Evolutionary conservation across 208 protist species (phyloP).

Genomic region (Trypanosoma boissoni): DNA sequence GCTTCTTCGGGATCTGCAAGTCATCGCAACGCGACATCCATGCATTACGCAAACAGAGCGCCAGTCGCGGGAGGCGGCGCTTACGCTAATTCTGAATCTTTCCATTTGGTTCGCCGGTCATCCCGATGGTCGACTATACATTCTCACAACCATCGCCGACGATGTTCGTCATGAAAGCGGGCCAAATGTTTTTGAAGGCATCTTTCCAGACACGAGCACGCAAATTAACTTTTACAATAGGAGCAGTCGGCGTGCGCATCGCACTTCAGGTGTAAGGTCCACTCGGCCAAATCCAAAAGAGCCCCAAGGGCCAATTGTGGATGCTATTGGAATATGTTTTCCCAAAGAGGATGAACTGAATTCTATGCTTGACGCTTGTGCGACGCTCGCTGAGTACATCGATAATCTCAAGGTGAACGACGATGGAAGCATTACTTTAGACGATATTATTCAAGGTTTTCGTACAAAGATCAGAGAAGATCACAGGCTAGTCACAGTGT

Average conservation of each 20-base stretch:
- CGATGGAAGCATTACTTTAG: constrained; percentile 31
- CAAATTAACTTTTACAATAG: constrained; percentile 23
- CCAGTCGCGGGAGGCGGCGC: constrained; percentile 54
- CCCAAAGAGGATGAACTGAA: constrained; percentile 57
- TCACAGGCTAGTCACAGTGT: constrained; percentile 48
- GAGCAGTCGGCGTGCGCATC: not conserved
- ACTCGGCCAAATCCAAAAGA: constrained; percentile 2
- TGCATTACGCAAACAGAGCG: constrained; percentile 44
- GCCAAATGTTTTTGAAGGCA: constrained; percentile 69
- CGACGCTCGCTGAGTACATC: constrained; percentile 77
- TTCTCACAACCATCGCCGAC: constrained; percentile 60
- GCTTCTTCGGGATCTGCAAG: constrained; percentile 73
- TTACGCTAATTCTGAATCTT: constrained; percentile 74
- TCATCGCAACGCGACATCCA: constrained; percentile 44
- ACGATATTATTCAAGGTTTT: constrained; percentile 67
- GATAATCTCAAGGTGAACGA: constrained; percentile 41
- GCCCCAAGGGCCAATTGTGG: constrained; percentile 30
- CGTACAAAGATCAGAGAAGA: constrained; percentile 43
- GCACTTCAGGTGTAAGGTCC: not conserved
- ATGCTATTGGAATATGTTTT: constrained; percentile 60
- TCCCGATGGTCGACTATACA: constrained; percentile 49
- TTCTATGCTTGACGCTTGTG: constrained; percentile 75
- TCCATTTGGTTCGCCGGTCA: constrained; percentile 83
- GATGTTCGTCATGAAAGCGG: constrained; percentile 59
- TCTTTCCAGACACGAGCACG: constrained; percentile 45